Percentiles rank a stretch among this genome's conserved stretches.
Evolutionary conservation across 768 basidiomycete species (phyloP).

Genomic region (Tephrocybe sp.): DNA sequence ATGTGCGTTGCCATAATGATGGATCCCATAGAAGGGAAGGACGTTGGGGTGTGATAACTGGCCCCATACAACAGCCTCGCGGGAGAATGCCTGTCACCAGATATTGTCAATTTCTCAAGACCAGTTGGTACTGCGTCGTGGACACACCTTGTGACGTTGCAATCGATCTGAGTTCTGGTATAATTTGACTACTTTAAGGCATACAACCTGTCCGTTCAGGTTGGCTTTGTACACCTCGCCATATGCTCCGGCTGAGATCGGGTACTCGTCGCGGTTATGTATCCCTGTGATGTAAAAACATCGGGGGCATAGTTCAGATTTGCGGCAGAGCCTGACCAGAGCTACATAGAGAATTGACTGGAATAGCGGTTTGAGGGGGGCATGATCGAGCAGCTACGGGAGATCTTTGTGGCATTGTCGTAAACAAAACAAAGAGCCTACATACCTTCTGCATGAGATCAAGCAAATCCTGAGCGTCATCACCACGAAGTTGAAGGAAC

Average conservation of each 20-base stretch:
- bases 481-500: slow-evolving; percentile 12
- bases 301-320: slow-evolving; percentile 25
- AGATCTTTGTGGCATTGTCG: background rate
- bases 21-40: slow-evolving; percentile 37
- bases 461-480: slow-evolving; percentile 18
- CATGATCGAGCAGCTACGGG: slow-evolving; percentile 17
- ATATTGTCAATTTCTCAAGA: no score
- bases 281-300: slow-evolving; percentile 19
- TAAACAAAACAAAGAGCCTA: background rate
- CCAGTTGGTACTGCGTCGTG: background rate
- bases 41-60: slow-evolving; percentile 19
- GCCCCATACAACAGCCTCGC: slow-evolving; percentile 11
- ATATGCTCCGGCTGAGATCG: slow-evolving; percentile 21
- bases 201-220: slow-evolving; percentile 18
- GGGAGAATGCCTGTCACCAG: slow-evolving; percentile 10
- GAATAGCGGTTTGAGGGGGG: background rate
- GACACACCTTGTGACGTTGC: slow-evolving; percentile 21
- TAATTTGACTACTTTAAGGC: slow-evolving; percentile 26
- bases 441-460: slow-evolving; percentile 24
- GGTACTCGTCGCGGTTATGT: slow-evolving; percentile 2
- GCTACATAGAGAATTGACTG: slow-evolving; percentile 17
- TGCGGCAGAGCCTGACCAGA: slow-evolving; percentile 23
- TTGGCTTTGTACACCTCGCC: slow-evolving; percentile 27
- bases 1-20: slow-evolving; percentile 22
- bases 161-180: slow-evolving; percentile 18